Evolutionary conservation across 441 rosid genomes (phyloP).

Genomic region (Geranium incanum): DNA sequence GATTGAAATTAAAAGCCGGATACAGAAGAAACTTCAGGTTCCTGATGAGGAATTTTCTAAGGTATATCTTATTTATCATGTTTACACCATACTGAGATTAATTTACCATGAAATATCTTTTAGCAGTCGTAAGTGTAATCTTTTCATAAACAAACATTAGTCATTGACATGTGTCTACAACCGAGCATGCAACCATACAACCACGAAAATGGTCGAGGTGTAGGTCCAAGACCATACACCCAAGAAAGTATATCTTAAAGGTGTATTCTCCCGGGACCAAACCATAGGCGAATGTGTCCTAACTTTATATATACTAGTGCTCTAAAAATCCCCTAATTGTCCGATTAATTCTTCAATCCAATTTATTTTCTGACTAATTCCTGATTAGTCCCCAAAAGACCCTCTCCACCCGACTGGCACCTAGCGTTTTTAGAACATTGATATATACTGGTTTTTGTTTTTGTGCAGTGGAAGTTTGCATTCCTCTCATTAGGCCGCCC

Average conservation of each 20-base stretch:
- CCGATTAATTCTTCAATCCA: too few relatives aligned
- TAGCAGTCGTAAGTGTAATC: background rate
- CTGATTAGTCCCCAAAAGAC: too few relatives aligned
- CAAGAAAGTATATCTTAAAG: background rate
- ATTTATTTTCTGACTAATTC: too few relatives aligned
- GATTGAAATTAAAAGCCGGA: conserved; percentile 48
- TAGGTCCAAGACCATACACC: background rate
- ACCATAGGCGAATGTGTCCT: background rate
- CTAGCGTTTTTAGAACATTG: too few relatives aligned
- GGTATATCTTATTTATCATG: conserved; percentile 25
- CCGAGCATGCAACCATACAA: background rate
- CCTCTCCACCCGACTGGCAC: too few relatives aligned
- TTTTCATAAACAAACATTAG: background rate
- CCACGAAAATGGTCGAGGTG: too few relatives aligned
- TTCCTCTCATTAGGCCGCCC: conserved; percentile 56
- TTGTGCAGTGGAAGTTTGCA: conserved; percentile 60
- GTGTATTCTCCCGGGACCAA: background rate
- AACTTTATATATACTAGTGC: background rate
- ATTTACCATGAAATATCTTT: background rate
- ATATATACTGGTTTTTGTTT: background rate
- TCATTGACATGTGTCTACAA: background rate
- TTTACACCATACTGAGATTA: background rate
- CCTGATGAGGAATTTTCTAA: conserved; percentile 58
- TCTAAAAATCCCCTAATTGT: too few relatives aligned
- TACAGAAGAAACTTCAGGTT: conserved; percentile 59